Evolutionary conservation across 2,329 filamentous ascomycete species (phyloP).

Genomic region (Albophoma yamanashiensis): DNA sequence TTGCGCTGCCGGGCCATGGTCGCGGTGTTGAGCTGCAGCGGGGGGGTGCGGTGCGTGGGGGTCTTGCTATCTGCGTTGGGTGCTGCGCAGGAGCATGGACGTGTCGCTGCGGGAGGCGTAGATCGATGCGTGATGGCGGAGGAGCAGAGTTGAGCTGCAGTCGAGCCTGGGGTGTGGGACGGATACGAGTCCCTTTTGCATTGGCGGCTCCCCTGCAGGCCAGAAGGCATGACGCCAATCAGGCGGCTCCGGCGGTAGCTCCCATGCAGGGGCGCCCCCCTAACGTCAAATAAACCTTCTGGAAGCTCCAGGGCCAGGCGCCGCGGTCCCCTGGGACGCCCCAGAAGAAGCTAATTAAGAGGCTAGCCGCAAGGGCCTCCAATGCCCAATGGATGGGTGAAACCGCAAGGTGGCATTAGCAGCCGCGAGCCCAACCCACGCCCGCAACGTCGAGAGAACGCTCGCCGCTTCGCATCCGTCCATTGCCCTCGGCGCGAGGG

Average conservation of each 20-base stretch:
- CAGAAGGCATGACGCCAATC: background rate
- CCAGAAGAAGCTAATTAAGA: background rate
- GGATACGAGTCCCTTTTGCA: background rate
- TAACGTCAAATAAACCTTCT: background rate
- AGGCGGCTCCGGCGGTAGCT: background rate
- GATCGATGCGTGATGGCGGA: background rate
- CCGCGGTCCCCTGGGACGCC: background rate
- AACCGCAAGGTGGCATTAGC: slow-evolving; percentile 9
- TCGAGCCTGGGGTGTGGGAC: background rate
- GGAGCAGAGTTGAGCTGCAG: background rate
- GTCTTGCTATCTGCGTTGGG: background rate
- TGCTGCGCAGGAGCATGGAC: background rate
- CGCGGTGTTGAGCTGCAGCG: background rate
- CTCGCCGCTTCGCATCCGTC: background rate
- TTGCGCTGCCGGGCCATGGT: slow-evolving; percentile 40
- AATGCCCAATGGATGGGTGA: background rate
- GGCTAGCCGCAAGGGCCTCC: background rate
- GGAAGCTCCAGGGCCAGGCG: background rate
- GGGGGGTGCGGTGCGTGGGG: background rate
- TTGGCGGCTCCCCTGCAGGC: background rate
- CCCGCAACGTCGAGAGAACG: background rate
- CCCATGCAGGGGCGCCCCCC: background rate
- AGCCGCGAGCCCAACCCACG: background rate
- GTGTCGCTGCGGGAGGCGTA: background rate
- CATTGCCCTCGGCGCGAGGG: background rate